A percentile compares a stretch with the other conserved stretches of the same genome.
phyloP scores from a whole-genome alignment of 2,329 filamentous ascomycete genomes.

The Penicillium sp. region DNA sequence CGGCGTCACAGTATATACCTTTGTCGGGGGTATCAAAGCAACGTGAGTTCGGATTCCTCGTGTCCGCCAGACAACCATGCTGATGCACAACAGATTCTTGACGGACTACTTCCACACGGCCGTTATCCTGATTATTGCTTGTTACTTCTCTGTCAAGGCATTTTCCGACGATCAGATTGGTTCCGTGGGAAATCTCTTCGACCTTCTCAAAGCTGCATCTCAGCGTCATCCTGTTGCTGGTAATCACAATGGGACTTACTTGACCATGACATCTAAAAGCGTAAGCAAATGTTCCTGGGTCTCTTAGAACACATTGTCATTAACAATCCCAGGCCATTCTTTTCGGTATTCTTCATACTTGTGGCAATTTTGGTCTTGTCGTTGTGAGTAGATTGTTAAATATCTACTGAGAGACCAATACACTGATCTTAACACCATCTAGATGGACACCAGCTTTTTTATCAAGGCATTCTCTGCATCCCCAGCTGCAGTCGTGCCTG shows the following conservation, averaged over 20 bases:
- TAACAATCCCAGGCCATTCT: constrained; percentile 46
- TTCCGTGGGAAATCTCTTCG: constrained; percentile 52
- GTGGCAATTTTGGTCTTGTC: constrained; percentile 55
- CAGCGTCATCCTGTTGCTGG: constrained; percentile 51
- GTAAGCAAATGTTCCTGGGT: constrained; percentile 36
- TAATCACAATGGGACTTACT: constrained; percentile 56
- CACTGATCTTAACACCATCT: not conserved
- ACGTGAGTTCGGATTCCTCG: constrained; percentile 25
- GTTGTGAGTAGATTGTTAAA: constrained; percentile 37
- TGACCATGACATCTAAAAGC: constrained; percentile 58
- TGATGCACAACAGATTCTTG: constrained; percentile 36
- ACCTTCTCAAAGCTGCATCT: constrained; percentile 51
- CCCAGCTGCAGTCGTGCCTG: constrained; percentile 52
- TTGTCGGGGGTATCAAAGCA: constrained; percentile 45
- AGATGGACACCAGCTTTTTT: constrained; percentile 57
- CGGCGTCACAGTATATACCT: constrained; percentile 44
- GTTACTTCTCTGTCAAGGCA: constrained; percentile 53
- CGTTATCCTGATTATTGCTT: constrained; percentile 55
- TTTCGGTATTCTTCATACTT: constrained; percentile 53
- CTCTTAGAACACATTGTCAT: rapidly evolving
- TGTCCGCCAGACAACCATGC: not conserved
- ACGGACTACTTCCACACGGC: constrained; percentile 59
- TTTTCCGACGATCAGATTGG: constrained; percentile 50
- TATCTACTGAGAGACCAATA: too few species aligned
- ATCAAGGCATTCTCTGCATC: constrained; percentile 55